These are phyloP conservation scores for Venturia carpophila DNA, from an alignment of 2,329 filamentous ascomycete genomes.

Conservation along the genomic window DNA sequence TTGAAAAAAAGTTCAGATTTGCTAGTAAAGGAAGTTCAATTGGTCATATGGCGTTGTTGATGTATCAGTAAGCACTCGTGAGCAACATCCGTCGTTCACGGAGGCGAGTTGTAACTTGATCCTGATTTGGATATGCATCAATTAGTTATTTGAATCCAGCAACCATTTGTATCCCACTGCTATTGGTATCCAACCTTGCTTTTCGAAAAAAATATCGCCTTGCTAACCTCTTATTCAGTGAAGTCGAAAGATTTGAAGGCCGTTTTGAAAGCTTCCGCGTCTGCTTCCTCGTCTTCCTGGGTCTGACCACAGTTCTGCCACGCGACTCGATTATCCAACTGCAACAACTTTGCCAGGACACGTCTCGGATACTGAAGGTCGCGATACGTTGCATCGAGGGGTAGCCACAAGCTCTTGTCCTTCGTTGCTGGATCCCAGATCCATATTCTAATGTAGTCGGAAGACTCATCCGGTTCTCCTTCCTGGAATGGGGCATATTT, in stretches of 20 bases:
- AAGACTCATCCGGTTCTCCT: conserved; percentile 21
- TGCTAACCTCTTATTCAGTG: conserved; percentile 37
- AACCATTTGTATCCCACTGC: background rate
- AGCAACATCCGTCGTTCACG: too few species aligned
- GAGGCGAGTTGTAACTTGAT: too few species aligned
- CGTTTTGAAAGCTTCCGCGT: conserved; percentile 70
- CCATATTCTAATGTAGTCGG: conserved; percentile 73
- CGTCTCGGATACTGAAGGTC: conserved; percentile 84
- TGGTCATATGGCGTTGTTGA: too few species aligned
- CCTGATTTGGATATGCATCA: too few species aligned
- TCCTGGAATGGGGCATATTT: conserved; percentile 49
- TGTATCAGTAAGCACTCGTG: too few species aligned
- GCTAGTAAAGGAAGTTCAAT: too few species aligned
- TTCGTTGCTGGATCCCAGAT: conserved; percentile 52
- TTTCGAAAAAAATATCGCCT: background rate
- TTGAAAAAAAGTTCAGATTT: too few species aligned
- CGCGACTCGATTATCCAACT: conserved; percentile 66
- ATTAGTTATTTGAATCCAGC: too few species aligned
- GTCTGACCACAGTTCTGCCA: conserved; percentile 82
- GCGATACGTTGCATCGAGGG: conserved; percentile 59
- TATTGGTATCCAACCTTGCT: background rate
- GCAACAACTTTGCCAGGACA: conserved; percentile 80
- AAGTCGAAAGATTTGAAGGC: conserved; percentile 87
- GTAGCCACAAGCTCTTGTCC: conserved; percentile 63
- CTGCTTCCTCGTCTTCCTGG: conserved; percentile 66